Base-by-base conservation (phyloP, 2,329 filamentous ascomycete species). In the Phaeomoniella chlamydospora region DNA sequence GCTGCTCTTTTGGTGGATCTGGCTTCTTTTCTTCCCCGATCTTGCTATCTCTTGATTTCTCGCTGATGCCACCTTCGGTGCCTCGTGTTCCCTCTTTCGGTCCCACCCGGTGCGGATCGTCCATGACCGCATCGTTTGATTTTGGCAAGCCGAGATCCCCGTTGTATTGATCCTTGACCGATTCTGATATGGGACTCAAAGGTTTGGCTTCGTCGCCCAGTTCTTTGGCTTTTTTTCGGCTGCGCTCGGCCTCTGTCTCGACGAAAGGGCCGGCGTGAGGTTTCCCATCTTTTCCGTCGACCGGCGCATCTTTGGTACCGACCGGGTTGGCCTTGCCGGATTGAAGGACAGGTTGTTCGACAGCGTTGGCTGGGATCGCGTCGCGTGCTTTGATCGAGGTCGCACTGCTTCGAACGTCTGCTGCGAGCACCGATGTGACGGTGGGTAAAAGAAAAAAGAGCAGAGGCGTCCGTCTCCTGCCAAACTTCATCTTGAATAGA, bases 231-330 rank as follows among this genome's bases (percentile, higher is more conserved):
- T 56, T 56, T 42, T 65, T 65, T 40, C 60, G 56, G 41, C 65
- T 62, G 36, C 64, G 54, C 18, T 65, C 62, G 15, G 62, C 61
- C 30, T 46, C 57, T 4, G 62, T 65, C 43, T 67, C 64, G 32
- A 68, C 61, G 51, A 72, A 77, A 2, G 90, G 90, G 2, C 90
- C 90, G 14, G 79, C 74, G 53, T 94, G 88, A 33, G 90, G 90
- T 61, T 87, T 90, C 33, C 90, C 90, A 61, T 96, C 90, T 49
- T 81, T 80, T 32, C 87, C 87, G 54, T 96, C 90, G 14, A 94
- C 79, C 0, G 88, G 88, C 38, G 82, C 84, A 62, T 90, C 79
- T 55, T 86, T 86, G 35, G 75, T 77, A 36, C 73, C 74, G 44
- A 64, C 60, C 2, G 49, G 52, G 39, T 45, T 45, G n/a, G 43